Evolutionary conservation across 2,329 filamentous ascomycete species (phyloP).

Genomic region (Paracamarosporium sp.): DNA sequence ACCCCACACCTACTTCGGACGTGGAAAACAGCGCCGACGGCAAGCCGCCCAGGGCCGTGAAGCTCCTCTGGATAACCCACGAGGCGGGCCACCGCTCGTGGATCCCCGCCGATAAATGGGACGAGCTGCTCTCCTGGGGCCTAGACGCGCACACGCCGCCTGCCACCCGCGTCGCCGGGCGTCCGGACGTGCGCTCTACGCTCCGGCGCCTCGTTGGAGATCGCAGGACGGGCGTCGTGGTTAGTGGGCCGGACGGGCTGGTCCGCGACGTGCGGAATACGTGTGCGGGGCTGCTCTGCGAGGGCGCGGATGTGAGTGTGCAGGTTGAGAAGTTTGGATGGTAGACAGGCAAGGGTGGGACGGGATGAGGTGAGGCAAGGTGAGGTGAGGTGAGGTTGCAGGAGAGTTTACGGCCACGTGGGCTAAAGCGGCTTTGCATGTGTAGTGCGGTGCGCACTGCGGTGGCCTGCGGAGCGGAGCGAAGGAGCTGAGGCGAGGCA

Average conservation of each 20-base stretch:
- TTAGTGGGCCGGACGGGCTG: conserved; percentile 68
- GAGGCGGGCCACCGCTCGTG: conserved; percentile 60
- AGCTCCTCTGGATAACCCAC: conserved; percentile 67
- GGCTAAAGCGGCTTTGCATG: conserved; percentile 12
- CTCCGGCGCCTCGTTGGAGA: conserved; percentile 48
- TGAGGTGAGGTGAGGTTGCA: background rate
- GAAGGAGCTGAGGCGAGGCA: no score
- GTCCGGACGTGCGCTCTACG: conserved; percentile 59
- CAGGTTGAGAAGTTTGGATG: conserved; percentile 73
- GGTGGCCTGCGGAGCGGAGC: no score
- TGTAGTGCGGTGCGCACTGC: background rate
- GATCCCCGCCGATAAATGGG: conserved; percentile 58
- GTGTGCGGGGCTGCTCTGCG: conserved; percentile 57
- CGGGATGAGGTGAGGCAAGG: background rate
- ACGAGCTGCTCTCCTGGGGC: conserved; percentile 58
- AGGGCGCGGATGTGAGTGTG: conserved; percentile 60
- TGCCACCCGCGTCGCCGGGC: conserved; percentile 60
- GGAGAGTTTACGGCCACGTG: background rate
- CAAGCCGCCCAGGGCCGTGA: conserved; percentile 44
- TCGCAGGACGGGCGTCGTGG: conserved; percentile 59
- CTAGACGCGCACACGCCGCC: conserved; percentile 61
- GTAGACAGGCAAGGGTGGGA: no score
- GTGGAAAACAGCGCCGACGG: conserved; percentile 13
- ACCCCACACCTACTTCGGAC: conserved; percentile 24
- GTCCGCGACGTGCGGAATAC: conserved; percentile 67